Base-by-base conservation (phyloP, 2,329 filamentous ascomycete species). In the Phyllosticta paracitricarpa region DNA sequence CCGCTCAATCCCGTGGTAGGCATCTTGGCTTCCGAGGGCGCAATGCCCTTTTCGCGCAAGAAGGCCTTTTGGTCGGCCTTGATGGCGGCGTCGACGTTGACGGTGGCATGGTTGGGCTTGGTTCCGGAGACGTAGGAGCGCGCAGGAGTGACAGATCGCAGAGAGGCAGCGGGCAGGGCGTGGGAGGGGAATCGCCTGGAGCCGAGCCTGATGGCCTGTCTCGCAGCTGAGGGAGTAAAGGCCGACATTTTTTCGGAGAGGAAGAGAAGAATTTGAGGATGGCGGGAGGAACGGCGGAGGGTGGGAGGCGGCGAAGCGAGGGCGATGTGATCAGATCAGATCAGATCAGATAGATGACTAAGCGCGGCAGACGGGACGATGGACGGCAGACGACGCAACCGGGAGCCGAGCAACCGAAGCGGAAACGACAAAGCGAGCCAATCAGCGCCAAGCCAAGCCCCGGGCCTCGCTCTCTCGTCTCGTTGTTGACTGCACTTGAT, bases 61-160 rank as follows among this genome's bases (percentile, higher is more conserved):
- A 96, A 94, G 33, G 89, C 86, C 73, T 89, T 89, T 77, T 93
- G 91, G 67, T 96, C 91, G 63, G 91, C 81, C 73, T 89, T 89
- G 76, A 96, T 92, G 63, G 91, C 86, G 10, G 88, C 89, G 69
- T 96, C 91, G 62, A 91, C 78, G 68, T 84, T 86, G 70, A 96
- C 89, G 72, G 91, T 90, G 57, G 91, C 90, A 74, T 85, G 83
- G 68, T 89, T 86, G 66, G 85, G 82, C 79, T 88, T 91, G 64
- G 89, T 88, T 78, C 92, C 88, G 28, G 90, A 89, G 65, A 96
- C 91, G 81, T 96, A 96, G 68, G 79, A 82, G 71, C 90, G 84
- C 68, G 79, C 76, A 58, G 74, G 68, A 61, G 64, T 63, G 65
- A 71, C 70, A 70, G 72, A 69, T 69, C 76, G 73, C 64, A 75